Percentiles rank a stretch among this genome's conserved stretches.
phyloP scores from a whole-genome alignment of 345 rosid genomes.

The Salix brachista region DNA sequence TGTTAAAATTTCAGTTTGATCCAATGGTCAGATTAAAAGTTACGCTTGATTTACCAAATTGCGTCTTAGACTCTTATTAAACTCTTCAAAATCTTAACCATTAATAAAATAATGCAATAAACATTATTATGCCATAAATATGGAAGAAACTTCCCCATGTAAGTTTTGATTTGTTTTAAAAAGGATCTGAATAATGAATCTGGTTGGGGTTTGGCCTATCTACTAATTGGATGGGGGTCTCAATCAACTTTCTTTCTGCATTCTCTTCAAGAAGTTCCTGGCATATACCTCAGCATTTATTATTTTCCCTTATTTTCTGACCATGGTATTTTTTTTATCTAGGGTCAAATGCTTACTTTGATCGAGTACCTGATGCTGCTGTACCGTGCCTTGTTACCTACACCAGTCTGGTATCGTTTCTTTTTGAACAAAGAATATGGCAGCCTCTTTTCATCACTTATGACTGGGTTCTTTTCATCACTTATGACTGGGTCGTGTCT shows the following conservation, averaged over 20 bases:
- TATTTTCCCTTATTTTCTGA: constrained; percentile 7
- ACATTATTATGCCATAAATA: too few relatives aligned
- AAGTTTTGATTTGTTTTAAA: background rate
- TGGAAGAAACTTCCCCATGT: too few relatives aligned
- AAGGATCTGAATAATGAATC: background rate
- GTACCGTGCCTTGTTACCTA: constrained; percentile 72
- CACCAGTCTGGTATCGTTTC: constrained; percentile 90
- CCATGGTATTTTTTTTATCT: constrained; percentile 15
- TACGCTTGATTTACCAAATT: too few relatives aligned
- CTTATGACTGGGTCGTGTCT: constrained; percentile 27
- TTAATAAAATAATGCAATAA: too few relatives aligned
- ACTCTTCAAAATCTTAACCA: too few relatives aligned
- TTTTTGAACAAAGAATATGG: constrained; percentile 84
- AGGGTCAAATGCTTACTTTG: constrained; percentile 78
- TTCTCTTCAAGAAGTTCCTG: background rate
- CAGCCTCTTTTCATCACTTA: constrained; percentile 75
- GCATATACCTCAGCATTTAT: background rate
- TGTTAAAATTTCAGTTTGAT: too few relatives aligned
- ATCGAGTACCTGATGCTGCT: constrained; percentile 68
- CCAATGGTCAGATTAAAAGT: too few relatives aligned
- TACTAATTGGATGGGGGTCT: background rate
- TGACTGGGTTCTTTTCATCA: constrained; percentile 46
- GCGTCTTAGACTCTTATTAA: too few relatives aligned
- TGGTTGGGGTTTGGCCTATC: background rate
- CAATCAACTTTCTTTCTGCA: background rate